Base-by-base conservation (phyloP, 2,329 filamentous ascomycete species). In the Furcasterigmium sp. region DNA sequence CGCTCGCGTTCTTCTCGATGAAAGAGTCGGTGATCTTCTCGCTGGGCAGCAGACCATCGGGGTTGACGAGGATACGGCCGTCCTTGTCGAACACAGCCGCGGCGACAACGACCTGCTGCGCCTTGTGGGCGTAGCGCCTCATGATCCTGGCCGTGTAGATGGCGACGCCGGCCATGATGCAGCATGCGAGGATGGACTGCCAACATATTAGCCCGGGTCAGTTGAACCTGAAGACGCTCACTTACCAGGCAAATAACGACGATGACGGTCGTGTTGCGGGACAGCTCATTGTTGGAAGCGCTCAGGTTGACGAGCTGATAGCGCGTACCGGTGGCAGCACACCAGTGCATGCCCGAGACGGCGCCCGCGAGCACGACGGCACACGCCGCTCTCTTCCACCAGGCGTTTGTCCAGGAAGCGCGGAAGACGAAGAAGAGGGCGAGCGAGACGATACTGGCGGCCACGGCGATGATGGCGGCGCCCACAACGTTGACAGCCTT, bases 271-370 rank as follows among this genome's bases (percentile, higher is more conserved):
- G 78, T 75, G 42, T 81, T 81, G 39, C 82, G 71, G 8, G 79
- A 76, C 21, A 77, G 60, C 38, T 69, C 59, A 38, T 65, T 65
- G 34, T 56, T 60, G 13, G 58, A 52, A 25, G 66, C 51, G 39
- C 69, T 67, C 41, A 73, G 59, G 36, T 70, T 58, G 50, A 74
- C 61, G 41, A 87, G 62, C 35, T 72, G 72, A 59, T 91, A 93
- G 8, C 63, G 59, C 4, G 87, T 93, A 14, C 86, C 86, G 10
- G 78, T 73, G 4, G 84, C 76, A 25, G 85, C 88, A 44, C 84
- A 84, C 85, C 87, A 94, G 64, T 94, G 88, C 88, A 94, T 93
- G 1, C 86, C 87, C 9, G 84, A 90, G 3, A 93, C 85, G 32
- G 85, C 87, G 14, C 77, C 71, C 8, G 86, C 85, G 32, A 94